Percentiles rank a stretch among this genome's conserved stretches.
These are phyloP conservation scores for Raphidocelis subcapitata DNA, from an alignment of 139 green algal species.

Conservation along the genomic window DNA sequence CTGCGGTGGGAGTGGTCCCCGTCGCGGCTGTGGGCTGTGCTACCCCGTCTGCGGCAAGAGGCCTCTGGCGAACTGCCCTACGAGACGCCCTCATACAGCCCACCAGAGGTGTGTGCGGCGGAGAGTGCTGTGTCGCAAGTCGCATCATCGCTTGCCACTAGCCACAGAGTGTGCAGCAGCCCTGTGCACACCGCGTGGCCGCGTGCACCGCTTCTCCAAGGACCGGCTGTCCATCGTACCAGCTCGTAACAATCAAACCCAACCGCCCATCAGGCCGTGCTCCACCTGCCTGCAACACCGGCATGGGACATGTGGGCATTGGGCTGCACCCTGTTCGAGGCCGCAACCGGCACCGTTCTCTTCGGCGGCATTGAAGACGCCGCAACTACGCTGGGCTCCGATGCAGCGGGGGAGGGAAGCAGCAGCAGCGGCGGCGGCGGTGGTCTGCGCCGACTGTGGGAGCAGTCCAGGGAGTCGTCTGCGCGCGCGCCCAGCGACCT, in stretches of 20 bases:
- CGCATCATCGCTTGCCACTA: neutral
- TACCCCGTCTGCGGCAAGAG: neutral
- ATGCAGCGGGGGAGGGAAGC: too few species aligned
- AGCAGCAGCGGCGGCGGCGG: too few species aligned
- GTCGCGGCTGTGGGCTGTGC: neutral
- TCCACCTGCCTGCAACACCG: neutral
- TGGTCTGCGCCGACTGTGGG: too few species aligned
- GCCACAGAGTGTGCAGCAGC: neutral
- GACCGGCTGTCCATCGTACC: neutral
- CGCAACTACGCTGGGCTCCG: too few species aligned
- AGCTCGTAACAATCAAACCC: neutral
- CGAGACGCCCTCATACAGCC: neutral
- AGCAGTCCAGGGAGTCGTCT: too few species aligned
- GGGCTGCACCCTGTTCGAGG: neutral
- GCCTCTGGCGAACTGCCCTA: neutral
- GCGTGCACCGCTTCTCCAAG: neutral
- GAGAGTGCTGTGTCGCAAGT: neutral
- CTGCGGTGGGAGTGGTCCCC: neutral
- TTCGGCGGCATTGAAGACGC: neutral
- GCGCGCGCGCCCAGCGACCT: too few species aligned
- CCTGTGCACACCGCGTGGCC: too few species aligned
- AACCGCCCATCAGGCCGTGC: neutral
- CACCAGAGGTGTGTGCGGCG: neutral
- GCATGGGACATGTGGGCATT: neutral
- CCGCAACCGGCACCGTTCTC: neutral